phyloP scores from a whole-genome alignment of 352 stramenopile genomes.

The Globisporangium orthogonon region DNA sequence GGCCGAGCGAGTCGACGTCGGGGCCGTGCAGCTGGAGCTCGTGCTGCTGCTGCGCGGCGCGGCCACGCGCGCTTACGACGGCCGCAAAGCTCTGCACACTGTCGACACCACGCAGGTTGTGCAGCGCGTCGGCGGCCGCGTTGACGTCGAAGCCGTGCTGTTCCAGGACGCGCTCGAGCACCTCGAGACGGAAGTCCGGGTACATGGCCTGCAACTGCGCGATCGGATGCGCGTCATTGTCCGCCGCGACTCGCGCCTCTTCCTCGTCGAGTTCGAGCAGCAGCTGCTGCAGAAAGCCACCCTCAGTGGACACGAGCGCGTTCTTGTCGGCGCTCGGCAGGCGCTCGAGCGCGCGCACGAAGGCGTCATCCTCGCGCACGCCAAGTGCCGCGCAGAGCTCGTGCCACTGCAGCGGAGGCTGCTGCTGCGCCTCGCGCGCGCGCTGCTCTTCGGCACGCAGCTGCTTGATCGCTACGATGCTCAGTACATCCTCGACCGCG shows the following conservation, averaged over 20 bases:
- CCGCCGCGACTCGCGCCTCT: slow-evolving; percentile 16
- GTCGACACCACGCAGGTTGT: slow-evolving; percentile 45
- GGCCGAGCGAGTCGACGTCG: slow-evolving; percentile 35
- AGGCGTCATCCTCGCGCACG: slow-evolving; percentile 37
- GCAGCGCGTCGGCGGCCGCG: slow-evolving; percentile 38
- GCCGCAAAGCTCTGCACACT: slow-evolving; percentile 60
- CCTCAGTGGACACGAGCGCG: slow-evolving; percentile 34
- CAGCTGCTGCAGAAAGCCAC: slow-evolving; percentile 61
- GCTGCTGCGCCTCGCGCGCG: slow-evolving; percentile 17
- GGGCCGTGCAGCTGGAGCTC: slow-evolving; percentile 22
- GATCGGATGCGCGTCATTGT: slow-evolving; percentile 31
- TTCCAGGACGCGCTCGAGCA: slow-evolving; percentile 62
- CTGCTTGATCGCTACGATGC: slow-evolving; percentile 37
- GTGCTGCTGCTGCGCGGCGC: slow-evolving; percentile 13
- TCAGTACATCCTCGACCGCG: slow-evolving; percentile 60
- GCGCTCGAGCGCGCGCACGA: slow-evolving; percentile 39
- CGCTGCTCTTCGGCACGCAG: slow-evolving; percentile 35
- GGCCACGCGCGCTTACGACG: slow-evolving; percentile 29
- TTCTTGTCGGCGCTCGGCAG: slow-evolving; percentile 36
- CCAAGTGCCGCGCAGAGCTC: slow-evolving; percentile 57
- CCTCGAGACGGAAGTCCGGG: slow-evolving; percentile 43
- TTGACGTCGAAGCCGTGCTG: slow-evolving; percentile 50
- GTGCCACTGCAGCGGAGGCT: slow-evolving; percentile 29
- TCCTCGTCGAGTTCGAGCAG: slow-evolving; percentile 54
- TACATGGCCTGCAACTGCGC: slow-evolving; percentile 48